Evolutionary conservation across 2,329 filamentous ascomycete species (phyloP), one percentile per base, ranked within the genome.

Genomic region (Reticulascus tulasneorum): DNA sequence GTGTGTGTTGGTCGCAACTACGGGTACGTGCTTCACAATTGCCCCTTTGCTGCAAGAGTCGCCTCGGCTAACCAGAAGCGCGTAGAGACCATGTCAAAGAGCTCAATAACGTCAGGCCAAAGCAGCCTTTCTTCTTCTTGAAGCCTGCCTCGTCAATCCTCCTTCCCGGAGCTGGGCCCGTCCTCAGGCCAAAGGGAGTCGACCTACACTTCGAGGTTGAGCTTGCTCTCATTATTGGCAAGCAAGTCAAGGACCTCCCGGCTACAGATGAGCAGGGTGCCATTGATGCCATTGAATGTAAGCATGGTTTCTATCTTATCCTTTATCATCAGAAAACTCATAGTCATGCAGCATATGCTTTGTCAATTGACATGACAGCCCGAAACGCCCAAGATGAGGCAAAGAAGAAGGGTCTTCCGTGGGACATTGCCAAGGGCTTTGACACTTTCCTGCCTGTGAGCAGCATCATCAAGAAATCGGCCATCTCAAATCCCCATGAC

Each of bases 91-190:
- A 98, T 66, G 84, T 97, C 57, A 79, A 84, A 46, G 93, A 98
- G 70, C 77, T 98, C 50, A 89, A 89, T 64, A 95, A 84, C 63
- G 73, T 75, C 42, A 80, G 81, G 47, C 93, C 93, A 33, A 94
- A 93, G 62, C 89, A 96, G 64, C 93, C 93, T 18, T 97, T 98
- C 69, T 98, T 96, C 81, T 98, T 98, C 75, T 78, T 97, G 51
- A 98, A 98, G 74, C 93, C 93, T 2, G 69, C 90, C 1, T 87
- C 85, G 25, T 86, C 89, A 4, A 86, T 98, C 50, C 76, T 97
- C 5, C 73, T 85, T 16, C 88, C 88, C 0, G 77, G 79, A 19
- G 76, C 80, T 38, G 90, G 90, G 1, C 83, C 90, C 4, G 80
- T 95, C 30, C 74, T 95, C 49, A 79, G 84, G 28, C 93, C 93